Evolutionary conservation across 441 rosid species (phyloP), one percentile per base, ranked within the genome.

Genomic region (Pelargonium australe): DNA sequence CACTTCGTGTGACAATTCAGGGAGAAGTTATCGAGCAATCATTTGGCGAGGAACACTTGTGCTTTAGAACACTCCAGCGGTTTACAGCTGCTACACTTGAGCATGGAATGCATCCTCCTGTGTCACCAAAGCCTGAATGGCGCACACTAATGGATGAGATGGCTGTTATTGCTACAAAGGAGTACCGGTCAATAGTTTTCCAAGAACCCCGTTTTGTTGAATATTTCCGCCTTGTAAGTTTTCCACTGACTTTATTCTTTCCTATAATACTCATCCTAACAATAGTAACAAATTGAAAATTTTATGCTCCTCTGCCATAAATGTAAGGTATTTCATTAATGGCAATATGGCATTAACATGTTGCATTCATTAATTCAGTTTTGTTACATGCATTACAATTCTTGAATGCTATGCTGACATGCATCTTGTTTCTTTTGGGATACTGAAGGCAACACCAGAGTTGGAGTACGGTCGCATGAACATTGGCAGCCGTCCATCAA

Each of bases 401-500:
- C 57, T 58, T 58, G 75, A 40, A 1, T 20, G 9, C 16, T 65
- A 1, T 20, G 9, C 16, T 65, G 10, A 44, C 64, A 4, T 45
- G 4, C n/a, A 45, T 11, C 0, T 47, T 47, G 14, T 47, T 12
- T 47, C 43, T 47, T 47, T 47, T 47, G 4, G 17, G 16, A 51
- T 77, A 73, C 6, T 51, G 17, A 70, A 94, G 97, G 97, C 97
- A 71, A 91, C 99, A 64, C 99, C 97, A 2, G 97, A 92, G 72
- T 70, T 89, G 78, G 98, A 95, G 82, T 90, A 91, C 64, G 97
- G 97, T 16, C 87, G 97, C 72, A 92, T 95, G 97, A 92, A 92
- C 85, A 95, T 95, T 8, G 99, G 99, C 73, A 95, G 99, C 68
- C 89, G 96, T 63, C 97, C 99, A 73, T 85, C 97, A 2, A 95